A percentile compares a stretch with the other conserved stretches of the same genome.
Conservation (phyloP, 768 basidiomycete genomes). For the Xanthoconium stramineum region DNA sequence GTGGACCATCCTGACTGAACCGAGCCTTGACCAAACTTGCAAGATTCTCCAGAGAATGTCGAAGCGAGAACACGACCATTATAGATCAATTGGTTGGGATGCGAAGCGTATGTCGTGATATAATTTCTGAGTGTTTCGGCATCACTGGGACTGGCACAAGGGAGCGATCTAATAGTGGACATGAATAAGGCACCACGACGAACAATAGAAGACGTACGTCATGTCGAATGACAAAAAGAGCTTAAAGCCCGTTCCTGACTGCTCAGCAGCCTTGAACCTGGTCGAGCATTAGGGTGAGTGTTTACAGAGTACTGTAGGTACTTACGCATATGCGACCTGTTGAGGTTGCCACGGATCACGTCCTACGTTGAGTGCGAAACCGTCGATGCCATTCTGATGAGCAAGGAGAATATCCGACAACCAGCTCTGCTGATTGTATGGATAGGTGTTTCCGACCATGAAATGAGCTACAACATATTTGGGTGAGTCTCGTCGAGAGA, state of each 20-base stretch:
- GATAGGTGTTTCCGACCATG: conserved; percentile 65
- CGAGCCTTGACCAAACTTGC: conserved; percentile 58
- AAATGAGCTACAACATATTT: conserved; percentile 58
- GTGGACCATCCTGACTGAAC: conserved; percentile 53
- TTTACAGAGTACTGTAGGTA: conserved; percentile 8
- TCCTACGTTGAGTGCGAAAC: conserved; percentile 71
- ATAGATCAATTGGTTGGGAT: conserved; percentile 58
- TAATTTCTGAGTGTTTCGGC: conserved; percentile 50
- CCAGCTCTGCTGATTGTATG: conserved; percentile 45
- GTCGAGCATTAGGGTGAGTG: conserved; percentile 15
- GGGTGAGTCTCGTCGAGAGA: conserved; percentile 13
- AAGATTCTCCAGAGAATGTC: conserved; percentile 69
- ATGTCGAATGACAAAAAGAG: conserved; percentile 80
- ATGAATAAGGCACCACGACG: background rate
- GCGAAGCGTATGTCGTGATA: conserved; percentile 49
- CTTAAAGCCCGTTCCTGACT: conserved; percentile 57
- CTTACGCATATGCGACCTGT: conserved; percentile 63
- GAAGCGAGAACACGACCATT: conserved; percentile 54
- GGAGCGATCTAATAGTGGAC: conserved; percentile 42
- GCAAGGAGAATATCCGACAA: conserved; percentile 56
- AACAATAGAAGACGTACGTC: conserved; percentile 44
- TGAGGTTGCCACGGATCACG: conserved; percentile 58
- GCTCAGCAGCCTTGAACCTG: conserved; percentile 55
- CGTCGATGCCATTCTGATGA: conserved; percentile 57
- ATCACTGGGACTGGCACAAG: conserved; percentile 48